Conservation (phyloP, 2,329 filamentous ascomycete species). For the Penicillium vulpinum region DNA sequence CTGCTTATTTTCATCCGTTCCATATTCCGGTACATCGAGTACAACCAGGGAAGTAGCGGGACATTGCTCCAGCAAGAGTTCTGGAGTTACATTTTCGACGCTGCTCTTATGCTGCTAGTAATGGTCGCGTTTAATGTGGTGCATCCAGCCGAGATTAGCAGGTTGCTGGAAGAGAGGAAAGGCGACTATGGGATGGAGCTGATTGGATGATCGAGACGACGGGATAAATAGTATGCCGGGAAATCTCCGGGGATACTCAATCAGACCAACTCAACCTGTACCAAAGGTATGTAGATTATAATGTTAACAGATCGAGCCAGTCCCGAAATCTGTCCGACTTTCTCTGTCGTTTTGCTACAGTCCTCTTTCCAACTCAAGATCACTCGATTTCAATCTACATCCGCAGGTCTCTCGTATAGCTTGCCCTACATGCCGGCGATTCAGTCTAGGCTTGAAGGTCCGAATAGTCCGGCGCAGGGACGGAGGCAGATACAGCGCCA, state of each 20-base stretch:
- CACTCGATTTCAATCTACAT: background rate
- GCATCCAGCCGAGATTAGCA: background rate
- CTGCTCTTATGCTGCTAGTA: background rate
- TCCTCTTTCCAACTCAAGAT: background rate
- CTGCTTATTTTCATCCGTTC: background rate
- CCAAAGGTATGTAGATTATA: background rate
- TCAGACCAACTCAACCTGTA: background rate
- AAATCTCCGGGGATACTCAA: background rate
- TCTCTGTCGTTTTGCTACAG: background rate
- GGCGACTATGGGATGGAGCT: background rate
- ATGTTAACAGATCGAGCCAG: background rate
- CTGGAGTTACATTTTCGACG: background rate
- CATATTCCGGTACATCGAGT: constrained; percentile 1
- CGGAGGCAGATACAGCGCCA: background rate
- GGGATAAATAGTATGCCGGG: background rate
- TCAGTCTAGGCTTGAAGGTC: background rate
- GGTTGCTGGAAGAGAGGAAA: background rate
- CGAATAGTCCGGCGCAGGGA: constrained; percentile 8
- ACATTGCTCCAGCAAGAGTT: background rate
- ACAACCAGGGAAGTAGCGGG: background rate
- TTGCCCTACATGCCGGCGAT: background rate
- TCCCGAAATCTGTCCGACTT: background rate
- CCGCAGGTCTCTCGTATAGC: background rate
- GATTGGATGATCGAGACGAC: background rate
- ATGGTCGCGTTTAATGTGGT: background rate